Evolutionary conservation across 2,329 filamentous ascomycete species (phyloP).

Genomic region (Tolypocladium pustulatum): DNA sequence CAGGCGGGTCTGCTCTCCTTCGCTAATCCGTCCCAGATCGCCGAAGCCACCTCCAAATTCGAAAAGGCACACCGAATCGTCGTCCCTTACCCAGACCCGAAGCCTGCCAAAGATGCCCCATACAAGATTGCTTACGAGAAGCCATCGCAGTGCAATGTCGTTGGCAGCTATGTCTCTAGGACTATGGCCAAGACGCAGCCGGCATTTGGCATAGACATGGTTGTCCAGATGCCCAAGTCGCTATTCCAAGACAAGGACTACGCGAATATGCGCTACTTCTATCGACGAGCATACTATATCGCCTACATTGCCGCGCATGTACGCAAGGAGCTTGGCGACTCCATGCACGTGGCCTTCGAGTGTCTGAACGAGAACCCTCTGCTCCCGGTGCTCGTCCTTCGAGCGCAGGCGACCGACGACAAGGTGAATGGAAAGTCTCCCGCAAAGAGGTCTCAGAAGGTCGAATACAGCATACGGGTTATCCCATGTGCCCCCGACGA

Average conservation of each 20-base stretch:
- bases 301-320: constrained; percentile 69
- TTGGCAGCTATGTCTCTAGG: constrained; percentile 75
- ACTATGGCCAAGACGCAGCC: constrained; percentile 58
- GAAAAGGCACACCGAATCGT: constrained; percentile 56
- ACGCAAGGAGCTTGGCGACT: constrained; percentile 41
- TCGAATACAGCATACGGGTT: constrained; percentile 57
- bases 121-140: constrained; percentile 74
- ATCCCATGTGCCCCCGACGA: constrained; percentile 62
- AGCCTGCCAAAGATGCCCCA: constrained; percentile 61
- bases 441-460: constrained; percentile 16
- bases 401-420: constrained; percentile 18
- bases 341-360: constrained; percentile 51
- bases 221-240: constrained; percentile 69
- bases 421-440: constrained; percentile 8
- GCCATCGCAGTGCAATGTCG: constrained; percentile 72
- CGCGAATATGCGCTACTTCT: constrained; percentile 84
- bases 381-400: constrained; percentile 53
- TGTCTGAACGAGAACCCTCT: constrained; percentile 64
- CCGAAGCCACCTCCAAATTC: constrained; percentile 56
- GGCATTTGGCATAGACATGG: constrained; percentile 62
- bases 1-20: neutral
- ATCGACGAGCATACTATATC: constrained; percentile 86
- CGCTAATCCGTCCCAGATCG: constrained; percentile 39
- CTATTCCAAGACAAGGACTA: constrained; percentile 94
- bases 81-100: constrained; percentile 80